These are phyloP conservation scores for Citrus inodora DNA, from an alignment of 345 rosid genomes.

Conservation along the genomic window DNA sequence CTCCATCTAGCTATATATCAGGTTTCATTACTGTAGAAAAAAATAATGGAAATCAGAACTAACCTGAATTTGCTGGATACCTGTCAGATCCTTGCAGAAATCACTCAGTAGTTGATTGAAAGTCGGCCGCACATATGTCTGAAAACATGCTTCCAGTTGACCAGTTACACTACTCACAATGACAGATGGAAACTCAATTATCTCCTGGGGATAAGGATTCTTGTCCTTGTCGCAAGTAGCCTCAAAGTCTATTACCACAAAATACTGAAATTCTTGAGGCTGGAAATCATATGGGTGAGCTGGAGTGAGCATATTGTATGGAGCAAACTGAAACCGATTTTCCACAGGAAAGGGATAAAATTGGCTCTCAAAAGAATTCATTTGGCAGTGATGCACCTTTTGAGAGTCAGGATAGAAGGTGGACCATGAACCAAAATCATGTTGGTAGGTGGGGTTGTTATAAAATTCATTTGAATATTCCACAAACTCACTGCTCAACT, in stretches of 20 bases:
- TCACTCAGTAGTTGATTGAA: conserved; percentile 44
- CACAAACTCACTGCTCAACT: conserved; percentile 27
- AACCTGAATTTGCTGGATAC: conserved; percentile 57
- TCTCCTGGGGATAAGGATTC: conserved; percentile 52
- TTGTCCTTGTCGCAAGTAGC: conserved; percentile 56
- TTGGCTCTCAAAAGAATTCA: conserved; percentile 41
- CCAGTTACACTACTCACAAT: conserved; percentile 47
- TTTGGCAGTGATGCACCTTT: conserved; percentile 35
- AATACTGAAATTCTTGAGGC: conserved; percentile 31
- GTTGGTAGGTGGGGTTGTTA: conserved; percentile 35
- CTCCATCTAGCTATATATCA: background rate
- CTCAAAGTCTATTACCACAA: conserved; percentile 59
- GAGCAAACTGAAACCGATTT: conserved; percentile 39
- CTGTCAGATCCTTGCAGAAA: conserved; percentile 60
- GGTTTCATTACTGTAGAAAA: background rate
- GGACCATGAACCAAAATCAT: conserved; percentile 38
- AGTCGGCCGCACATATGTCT: conserved; percentile 53
- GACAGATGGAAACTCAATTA: conserved; percentile 61
- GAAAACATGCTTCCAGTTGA: conserved; percentile 47
- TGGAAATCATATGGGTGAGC: conserved; percentile 26
- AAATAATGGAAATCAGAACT: background rate
- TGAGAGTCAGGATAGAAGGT: conserved; percentile 40
- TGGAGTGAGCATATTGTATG: conserved; percentile 28
- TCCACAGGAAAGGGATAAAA: conserved; percentile 40
- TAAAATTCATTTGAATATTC: conserved; percentile 37